Base-by-base conservation (phyloP, 2,329 filamentous ascomycete species). In the Beauveria medogensis region DNA sequence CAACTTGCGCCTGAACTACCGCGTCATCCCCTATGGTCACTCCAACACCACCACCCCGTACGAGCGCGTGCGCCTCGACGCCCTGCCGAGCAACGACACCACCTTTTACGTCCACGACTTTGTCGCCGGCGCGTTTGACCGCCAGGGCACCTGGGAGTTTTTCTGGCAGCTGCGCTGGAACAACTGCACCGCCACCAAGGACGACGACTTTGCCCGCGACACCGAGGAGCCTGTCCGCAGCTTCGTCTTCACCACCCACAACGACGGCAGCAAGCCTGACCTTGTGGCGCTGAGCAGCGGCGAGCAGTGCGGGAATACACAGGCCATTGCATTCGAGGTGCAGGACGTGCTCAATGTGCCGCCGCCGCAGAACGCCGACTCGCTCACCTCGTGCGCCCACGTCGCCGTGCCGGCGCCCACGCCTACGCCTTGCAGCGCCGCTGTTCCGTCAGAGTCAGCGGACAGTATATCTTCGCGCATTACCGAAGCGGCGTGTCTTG, bases 111-210 rank as follows among this genome's bases (percentile, higher is more conserved):
- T 14, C 5, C 53, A 34, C 41, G 53, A 46, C 41, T 46, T 55
- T 41, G 53, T 55, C 18, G 46, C 22, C n/a, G 41, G 22, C 24
- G 30, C 46, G 2, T 34, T 55, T 26, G 41, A 46, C n/a, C 18
- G n/a, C 40, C 41, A 55, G 41, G 53, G 53, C 18, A 47, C 26
- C 26, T 55, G 53, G 53, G 53, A 55, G 53, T 55, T 55, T 12
- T 55, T 55, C 53, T 55, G 53, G 53, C 40, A 55, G 53, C 53
- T 55, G 53, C 53, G 41, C 26, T 55, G 53, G 53, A 55, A 46
- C 26, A 55, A 55, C 26, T 55, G 53, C 53, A 55, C 53, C 14
- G 28, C 53, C 22, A 24, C 40, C 5, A 18, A 55, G 9, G 53
- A 41, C 41, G 53, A 26, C 12, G 41, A 14, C 41, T 47, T 55